These are phyloP conservation scores for Thelonectria discophora DNA, from an alignment of 2,329 filamentous ascomycete species.

Conservation along the genomic window DNA sequence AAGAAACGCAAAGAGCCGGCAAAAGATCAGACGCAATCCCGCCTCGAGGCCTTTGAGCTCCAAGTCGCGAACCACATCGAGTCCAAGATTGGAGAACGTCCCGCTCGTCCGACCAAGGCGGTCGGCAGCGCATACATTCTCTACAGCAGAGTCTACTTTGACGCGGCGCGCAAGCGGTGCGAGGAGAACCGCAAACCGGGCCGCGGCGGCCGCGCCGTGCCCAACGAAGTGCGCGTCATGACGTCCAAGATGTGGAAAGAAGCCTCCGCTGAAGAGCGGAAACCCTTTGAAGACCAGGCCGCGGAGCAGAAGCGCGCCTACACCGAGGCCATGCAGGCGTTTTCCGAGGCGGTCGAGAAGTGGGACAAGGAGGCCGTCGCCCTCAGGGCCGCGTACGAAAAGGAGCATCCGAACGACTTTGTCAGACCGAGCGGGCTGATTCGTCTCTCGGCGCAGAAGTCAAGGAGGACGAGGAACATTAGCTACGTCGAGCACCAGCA, in stretches of 20 bases:
- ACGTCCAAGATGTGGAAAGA: conserved; percentile 93
- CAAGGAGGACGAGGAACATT: conserved; percentile 44
- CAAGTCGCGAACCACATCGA: conserved; percentile 62
- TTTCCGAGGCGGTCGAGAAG: conserved; percentile 67
- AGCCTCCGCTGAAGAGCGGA: conserved; percentile 72
- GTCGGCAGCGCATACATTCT: conserved; percentile 88
- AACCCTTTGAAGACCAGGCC: conserved; percentile 81
- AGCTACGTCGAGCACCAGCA: conserved; percentile 51
- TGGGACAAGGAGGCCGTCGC: conserved; percentile 77
- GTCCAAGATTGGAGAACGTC: conserved; percentile 75
- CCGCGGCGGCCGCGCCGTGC: conserved; percentile 68
- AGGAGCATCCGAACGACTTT: conserved; percentile 56
- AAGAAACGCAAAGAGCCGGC: conserved; percentile 65
- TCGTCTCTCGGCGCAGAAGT: conserved; percentile 27
- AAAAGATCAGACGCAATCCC: conserved; percentile 60
- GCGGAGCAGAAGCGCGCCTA: conserved; percentile 75
- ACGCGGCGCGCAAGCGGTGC: conserved; percentile 67
- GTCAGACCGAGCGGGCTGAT: conserved; percentile 37
- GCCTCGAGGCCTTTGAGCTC: conserved; percentile 65
- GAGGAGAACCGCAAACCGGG: conserved; percentile 70
- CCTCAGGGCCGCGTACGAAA: conserved; percentile 62
- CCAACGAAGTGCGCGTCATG: conserved; percentile 85
- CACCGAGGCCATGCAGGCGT: conserved; percentile 64
- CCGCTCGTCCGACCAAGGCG: conserved; percentile 75
- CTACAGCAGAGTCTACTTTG: conserved; percentile 82